A percentile compares a stretch with the other conserved stretches of the same genome.
Conservation (phyloP, 257 asterid genomes). For the Jacaranda copaia region DNA sequence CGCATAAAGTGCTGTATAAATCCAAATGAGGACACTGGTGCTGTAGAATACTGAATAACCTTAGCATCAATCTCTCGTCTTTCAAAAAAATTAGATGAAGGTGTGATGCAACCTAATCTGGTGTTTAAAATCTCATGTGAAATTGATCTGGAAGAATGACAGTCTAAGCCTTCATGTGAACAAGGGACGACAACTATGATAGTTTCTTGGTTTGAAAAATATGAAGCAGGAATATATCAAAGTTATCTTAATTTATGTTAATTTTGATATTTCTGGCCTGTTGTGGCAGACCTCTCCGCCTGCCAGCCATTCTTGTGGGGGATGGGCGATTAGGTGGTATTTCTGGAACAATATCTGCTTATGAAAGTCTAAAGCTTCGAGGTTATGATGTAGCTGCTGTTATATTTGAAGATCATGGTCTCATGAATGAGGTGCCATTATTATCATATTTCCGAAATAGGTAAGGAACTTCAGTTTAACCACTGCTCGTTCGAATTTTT, state of each 20-base stretch:
- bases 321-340: constrained; percentile 98
- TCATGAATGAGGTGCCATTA: constrained; percentile 77
- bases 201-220: constrained; percentile 11
- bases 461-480: constrained; percentile 45
- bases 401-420: constrained; percentile 89
- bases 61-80: not conserved
- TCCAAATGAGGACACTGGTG: constrained; percentile 13
- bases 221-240: not conserved
- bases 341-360: constrained; percentile 97
- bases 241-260: not conserved
- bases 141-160: constrained; percentile 10
- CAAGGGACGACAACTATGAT: not conserved
- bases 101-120: constrained; percentile 25
- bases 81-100: constrained; percentile 7
- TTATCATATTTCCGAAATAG: constrained; percentile 72
- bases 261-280: constrained; percentile 36
- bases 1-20: not conserved
- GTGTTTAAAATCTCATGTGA: not conserved
- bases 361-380: constrained; percentile 86
- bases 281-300: constrained; percentile 82
- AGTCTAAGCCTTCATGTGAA: constrained; percentile 4
- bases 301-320: constrained; percentile 95
- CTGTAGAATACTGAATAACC: constrained; percentile 10
- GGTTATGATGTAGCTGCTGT: constrained; percentile 94
- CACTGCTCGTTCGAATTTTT: constrained; percentile 3